phyloP scores from a whole-genome alignment of 1,284 basidiomycete genomes.

The Malassezia brasiliensis region DNA sequence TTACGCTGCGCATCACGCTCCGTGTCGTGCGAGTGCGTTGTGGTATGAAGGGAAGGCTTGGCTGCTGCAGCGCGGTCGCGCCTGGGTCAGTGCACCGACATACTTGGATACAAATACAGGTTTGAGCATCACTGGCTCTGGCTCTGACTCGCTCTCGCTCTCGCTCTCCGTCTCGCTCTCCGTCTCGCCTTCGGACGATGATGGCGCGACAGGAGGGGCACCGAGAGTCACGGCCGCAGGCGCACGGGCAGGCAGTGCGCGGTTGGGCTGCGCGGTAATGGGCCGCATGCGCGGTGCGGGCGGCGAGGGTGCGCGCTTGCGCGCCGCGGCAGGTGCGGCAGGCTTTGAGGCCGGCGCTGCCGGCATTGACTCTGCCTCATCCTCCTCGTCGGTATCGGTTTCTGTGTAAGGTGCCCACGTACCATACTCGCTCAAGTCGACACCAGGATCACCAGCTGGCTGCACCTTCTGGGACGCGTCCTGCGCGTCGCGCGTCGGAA shows the following conservation, averaged over 20 bases:
- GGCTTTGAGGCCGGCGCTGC: conserved; percentile 5
- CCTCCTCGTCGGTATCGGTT: conserved; percentile 19
- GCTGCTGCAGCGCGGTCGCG: conserved; percentile 54
- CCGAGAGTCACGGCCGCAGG: conserved; percentile 10
- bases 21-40: conserved; percentile 5
- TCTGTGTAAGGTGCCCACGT: neutral
- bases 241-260: conserved; percentile 18
- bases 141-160: conserved; percentile 48
- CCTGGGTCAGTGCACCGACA: conserved; percentile 52
- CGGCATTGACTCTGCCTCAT: neutral
- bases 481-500: neutral
- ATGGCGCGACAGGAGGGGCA: neutral
- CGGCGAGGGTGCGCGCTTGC: conserved; percentile 8
- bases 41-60: conserved; percentile 10
- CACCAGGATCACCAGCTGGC: neutral
- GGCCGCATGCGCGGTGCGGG: neutral
- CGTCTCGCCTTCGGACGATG: conserved; percentile 52
- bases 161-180: conserved; percentile 52
- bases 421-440: conserved; percentile 11
- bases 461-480: neutral
- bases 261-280: neutral
- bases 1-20: conserved; percentile 56
- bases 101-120: conserved; percentile 86
- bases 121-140: conserved; percentile 59
- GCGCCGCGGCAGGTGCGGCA: conserved; percentile 1